Conservation (phyloP, 345 rosid genomes). For the Eucalyptus decipiens region DNA sequence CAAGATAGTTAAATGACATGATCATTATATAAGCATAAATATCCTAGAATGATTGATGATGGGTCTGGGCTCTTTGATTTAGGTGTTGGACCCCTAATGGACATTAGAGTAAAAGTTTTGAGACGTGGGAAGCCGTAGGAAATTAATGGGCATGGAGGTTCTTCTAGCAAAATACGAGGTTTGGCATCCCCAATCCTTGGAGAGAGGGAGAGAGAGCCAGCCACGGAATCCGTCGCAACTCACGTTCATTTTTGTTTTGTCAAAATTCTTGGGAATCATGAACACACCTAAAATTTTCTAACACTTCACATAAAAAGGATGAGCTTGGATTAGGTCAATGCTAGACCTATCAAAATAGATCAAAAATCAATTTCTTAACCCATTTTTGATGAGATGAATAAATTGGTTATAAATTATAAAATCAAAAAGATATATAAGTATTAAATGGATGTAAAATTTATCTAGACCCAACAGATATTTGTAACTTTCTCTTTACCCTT, state of each 20-base stretch:
- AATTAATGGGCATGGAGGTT: not conserved
- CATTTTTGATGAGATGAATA: too few relatives aligned
- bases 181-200: too few relatives aligned
- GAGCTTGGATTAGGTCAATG: too few relatives aligned
- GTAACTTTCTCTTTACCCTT: too few relatives aligned
- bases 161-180: not conserved
- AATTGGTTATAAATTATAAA: too few relatives aligned
- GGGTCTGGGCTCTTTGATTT: not conserved
- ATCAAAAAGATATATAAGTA: too few relatives aligned
- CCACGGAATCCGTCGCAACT: accelerated
- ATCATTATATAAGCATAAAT: not conserved
- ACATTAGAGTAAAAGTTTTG: too few relatives aligned
- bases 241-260: not conserved
- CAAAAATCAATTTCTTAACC: too few relatives aligned
- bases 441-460: too few relatives aligned
- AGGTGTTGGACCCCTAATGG: not conserved
- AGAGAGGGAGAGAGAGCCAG: too few relatives aligned
- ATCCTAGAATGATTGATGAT: not conserved
- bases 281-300: not conserved
- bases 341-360: too few relatives aligned
- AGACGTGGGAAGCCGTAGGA: accelerated
- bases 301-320: not conserved
- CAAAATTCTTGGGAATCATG: not conserved
- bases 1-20: not conserved
- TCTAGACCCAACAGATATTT: too few relatives aligned